A percentile compares a stretch with the other conserved stretches of the same genome.
Conservation (phyloP, 192 early-diverging fungal species). For the Dissophora globulifera region DNA sequence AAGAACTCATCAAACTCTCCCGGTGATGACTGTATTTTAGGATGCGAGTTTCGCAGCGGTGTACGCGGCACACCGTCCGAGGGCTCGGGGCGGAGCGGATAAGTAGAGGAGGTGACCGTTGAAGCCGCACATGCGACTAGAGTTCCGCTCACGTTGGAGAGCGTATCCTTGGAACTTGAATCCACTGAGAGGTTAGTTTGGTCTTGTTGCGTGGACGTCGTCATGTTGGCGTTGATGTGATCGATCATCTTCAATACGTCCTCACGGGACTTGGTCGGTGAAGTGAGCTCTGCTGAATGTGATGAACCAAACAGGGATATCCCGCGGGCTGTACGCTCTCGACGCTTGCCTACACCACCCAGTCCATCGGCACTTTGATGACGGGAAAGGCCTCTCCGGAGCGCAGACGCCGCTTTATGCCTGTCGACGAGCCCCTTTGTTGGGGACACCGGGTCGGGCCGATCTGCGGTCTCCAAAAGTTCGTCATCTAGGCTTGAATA, state of each 20-base stretch:
- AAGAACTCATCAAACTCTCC: conserved; percentile 42
- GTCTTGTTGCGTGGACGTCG: neutral
- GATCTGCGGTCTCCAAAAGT: conserved; percentile 8
- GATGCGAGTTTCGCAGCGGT: neutral
- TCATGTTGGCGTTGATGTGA: conserved; percentile 35
- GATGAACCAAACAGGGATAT: neutral
- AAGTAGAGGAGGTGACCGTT: too few relatives aligned
- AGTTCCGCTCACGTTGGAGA: neutral
- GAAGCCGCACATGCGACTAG: too few relatives aligned
- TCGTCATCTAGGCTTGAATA: conserved; percentile 13
- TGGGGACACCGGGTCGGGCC: conserved; percentile 26
- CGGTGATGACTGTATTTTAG: conserved; percentile 1
- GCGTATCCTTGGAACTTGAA: neutral
- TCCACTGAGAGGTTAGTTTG: too few relatives aligned
- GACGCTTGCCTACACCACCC: neutral
- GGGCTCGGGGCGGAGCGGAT: neutral
- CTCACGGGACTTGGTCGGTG: conserved; percentile 9
- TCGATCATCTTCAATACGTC: conserved; percentile 48
- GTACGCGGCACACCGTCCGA: conserved; percentile 3
- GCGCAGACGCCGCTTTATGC: neutral
- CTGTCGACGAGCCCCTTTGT: conserved; percentile 28
- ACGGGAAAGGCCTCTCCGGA: neutral
- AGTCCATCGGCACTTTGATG: conserved; percentile 12
- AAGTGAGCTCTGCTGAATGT: neutral
- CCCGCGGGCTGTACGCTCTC: conserved; percentile 5